Evolutionary conservation across 2,329 filamentous ascomycete species (phyloP), one percentile per base, ranked within the genome.

Genomic region (Cordyceps farinosa): DNA sequence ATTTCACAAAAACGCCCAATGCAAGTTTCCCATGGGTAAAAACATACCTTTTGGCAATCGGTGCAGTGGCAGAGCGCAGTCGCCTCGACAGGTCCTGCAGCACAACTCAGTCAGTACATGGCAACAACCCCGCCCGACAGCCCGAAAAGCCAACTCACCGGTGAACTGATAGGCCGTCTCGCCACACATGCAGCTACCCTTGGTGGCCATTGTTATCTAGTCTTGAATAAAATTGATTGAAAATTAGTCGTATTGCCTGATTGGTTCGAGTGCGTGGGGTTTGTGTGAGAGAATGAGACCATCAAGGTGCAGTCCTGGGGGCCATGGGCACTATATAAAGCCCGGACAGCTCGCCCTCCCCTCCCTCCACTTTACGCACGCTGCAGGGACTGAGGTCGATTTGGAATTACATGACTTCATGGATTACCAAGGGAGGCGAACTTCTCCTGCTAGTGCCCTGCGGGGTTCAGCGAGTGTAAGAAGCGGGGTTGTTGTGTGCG

Each of bases 41-140:
- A 40, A n/a, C 47, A 29, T 68, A 79, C 80, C 78, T 85, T 85
- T 66, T 84, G 82, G 69, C 82, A 85, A 65, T 84, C 82, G 13
- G 69, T 67, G 70, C 82, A 84, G 68, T 84, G 81, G 71, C 83
- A 85, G 40, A 85, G 72, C 7, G 81, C 81, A 22, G 76, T 79
- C 3, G 71, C 61, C 17, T 71, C 73, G 4, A 61, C 32, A 11
- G 59, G 77, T 70, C 44, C 81, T 76, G 11, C 74, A 80, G 82
- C 60, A 15, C 42, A 22, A 22, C 22, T 22, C 22, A 27, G 3
- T 22, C 30, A 53, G 66, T 17, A 66, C 10, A 17, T 22, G 3
- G 10, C 11, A 30, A 29, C 34, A 11, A 44, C 9, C 17, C 47
- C 5, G 13, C 38, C 32, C 10, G 29, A 57, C 17, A 5, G 13